Evolutionary conservation across 2,329 filamentous ascomycete species (phyloP).

Genomic region (Metarhizium humberi): DNA sequence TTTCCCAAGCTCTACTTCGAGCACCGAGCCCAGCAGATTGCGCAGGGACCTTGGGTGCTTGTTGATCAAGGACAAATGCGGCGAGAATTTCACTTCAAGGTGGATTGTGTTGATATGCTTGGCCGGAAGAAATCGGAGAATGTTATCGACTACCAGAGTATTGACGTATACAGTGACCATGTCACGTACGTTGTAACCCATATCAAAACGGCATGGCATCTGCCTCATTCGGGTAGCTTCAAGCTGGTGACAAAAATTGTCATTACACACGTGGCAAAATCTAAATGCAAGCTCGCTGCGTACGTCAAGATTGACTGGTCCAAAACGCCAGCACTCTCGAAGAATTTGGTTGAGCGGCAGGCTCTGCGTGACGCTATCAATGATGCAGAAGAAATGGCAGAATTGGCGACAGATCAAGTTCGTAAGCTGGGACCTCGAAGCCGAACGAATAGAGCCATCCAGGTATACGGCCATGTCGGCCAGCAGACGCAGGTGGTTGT

Average conservation of each 20-base stretch:
- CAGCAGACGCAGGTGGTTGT: conserved; percentile 55
- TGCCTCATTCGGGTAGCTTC: conserved; percentile 73
- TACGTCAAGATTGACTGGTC: conserved; percentile 86
- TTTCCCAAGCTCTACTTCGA: conserved; percentile 89
- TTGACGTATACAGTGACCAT: conserved; percentile 75
- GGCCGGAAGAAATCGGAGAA: conserved; percentile 50
- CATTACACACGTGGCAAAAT: conserved; percentile 87
- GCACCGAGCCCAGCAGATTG: conserved; percentile 66
- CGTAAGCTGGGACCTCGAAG: conserved; percentile 63
- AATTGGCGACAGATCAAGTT: conserved; percentile 70
- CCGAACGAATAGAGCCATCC: conserved; percentile 67
- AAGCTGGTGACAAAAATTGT: conserved; percentile 82
- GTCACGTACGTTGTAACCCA: conserved; percentile 57
- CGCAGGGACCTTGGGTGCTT: conserved; percentile 76
- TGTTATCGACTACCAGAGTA: conserved; percentile 74
- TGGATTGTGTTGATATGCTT: conserved; percentile 57
- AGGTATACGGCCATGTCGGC: conserved; percentile 70
- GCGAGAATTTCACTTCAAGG: conserved; percentile 73
- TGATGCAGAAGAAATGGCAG: conserved; percentile 65
- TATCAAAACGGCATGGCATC: conserved; percentile 64
- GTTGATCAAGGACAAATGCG: conserved; percentile 62
- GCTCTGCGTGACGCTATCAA: conserved; percentile 67
- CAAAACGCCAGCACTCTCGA: conserved; percentile 51
- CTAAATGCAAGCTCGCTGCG: conserved; percentile 82
- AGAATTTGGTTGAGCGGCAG: conserved; percentile 54